Evolutionary conservation across 2,329 filamentous ascomycete genomes (phyloP).

Genomic region (Macroventuria anomochaeta): DNA sequence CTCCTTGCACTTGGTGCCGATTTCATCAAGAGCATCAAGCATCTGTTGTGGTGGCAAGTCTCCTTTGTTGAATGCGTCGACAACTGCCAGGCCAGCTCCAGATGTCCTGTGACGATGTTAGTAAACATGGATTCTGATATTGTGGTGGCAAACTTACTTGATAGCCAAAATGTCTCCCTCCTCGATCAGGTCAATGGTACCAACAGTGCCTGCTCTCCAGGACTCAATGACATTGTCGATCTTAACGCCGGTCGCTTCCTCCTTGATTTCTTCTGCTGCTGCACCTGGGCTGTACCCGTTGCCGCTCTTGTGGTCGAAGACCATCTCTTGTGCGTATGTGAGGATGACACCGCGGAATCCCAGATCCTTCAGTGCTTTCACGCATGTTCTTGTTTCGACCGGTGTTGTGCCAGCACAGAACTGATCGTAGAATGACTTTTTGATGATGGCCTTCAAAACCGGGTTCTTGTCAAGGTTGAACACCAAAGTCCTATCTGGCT

Average conservation of each 20-base stretch:
- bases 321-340: constrained; percentile 76
- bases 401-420: constrained; percentile 85
- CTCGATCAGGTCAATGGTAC: constrained; percentile 39
- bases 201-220: constrained; percentile 37
- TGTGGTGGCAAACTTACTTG: constrained; percentile 27
- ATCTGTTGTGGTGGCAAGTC: constrained; percentile 51
- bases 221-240: constrained; percentile 46
- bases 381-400: constrained; percentile 67
- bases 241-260: constrained; percentile 5
- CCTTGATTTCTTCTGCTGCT: constrained; percentile 20
- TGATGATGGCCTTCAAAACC: constrained; percentile 72
- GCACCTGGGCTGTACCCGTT: constrained; percentile 20
- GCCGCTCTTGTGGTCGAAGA: constrained; percentile 50
- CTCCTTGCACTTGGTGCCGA: constrained; percentile 50
- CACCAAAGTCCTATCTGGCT: constrained; percentile 46
- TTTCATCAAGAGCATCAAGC: constrained; percentile 51
- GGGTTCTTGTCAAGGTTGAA: constrained; percentile 74
- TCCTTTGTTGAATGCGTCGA: constrained; percentile 47
- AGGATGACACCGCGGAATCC: constrained; percentile 86
- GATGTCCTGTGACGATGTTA: constrained; percentile 47
- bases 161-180: constrained; percentile 42
- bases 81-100: constrained; percentile 53
- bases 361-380: constrained; percentile 69
- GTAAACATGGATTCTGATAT: neutral
- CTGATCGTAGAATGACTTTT: constrained; percentile 85